Percentiles rank a stretch among this genome's conserved stretches.
Conservation (phyloP, 139 green algal genomes). For the Picochlorum sp. region DNA sequence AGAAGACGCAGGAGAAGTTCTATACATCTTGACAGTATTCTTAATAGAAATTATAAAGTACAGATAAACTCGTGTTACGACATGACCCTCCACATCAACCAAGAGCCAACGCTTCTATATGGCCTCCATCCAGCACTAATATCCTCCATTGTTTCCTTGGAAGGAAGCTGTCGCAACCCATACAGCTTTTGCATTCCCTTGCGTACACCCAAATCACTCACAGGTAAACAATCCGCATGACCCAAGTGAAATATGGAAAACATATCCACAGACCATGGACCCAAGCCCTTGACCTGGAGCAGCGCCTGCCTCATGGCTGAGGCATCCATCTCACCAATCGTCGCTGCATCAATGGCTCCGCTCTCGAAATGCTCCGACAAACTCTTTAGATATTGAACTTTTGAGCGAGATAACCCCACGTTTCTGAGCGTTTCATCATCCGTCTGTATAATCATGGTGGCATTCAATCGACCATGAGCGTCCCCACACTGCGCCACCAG, state of each 20-base stretch:
- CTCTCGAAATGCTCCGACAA: slow-evolving; percentile 31
- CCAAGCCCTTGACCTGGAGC: slow-evolving; percentile 33
- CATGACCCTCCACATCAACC: slow-evolving; percentile 53
- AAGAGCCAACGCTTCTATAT: slow-evolving; percentile 37
- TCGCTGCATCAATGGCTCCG: slow-evolving; percentile 23
- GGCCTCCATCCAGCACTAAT: slow-evolving; percentile 38
- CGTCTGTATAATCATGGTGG: slow-evolving; percentile 6
- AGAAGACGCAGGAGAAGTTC: no score
- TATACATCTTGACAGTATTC: no score
- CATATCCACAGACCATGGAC: slow-evolving; percentile 24
- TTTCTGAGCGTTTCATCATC: slow-evolving; percentile 6
- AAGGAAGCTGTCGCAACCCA: slow-evolving; percentile 28
- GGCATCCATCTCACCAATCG: slow-evolving; percentile 27
- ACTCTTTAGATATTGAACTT: slow-evolving; percentile 35
- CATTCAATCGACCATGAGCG: background rate
- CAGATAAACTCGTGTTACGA: no score
- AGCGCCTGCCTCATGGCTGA: slow-evolving; percentile 17
- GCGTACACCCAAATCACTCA: slow-evolving; percentile 49
- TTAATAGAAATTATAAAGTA: no score
- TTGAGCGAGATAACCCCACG: slow-evolving; percentile 20
- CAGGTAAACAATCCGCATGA: slow-evolving; percentile 43
- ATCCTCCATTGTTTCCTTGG: slow-evolving; percentile 29
- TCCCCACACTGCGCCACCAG: background rate
- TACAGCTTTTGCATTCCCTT: slow-evolving; percentile 38
- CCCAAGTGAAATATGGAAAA: slow-evolving; percentile 45